These are phyloP conservation scores for Pleurotus citrinopileatus DNA, from an alignment of 768 basidiomycete species.

Conservation along the genomic window DNA sequence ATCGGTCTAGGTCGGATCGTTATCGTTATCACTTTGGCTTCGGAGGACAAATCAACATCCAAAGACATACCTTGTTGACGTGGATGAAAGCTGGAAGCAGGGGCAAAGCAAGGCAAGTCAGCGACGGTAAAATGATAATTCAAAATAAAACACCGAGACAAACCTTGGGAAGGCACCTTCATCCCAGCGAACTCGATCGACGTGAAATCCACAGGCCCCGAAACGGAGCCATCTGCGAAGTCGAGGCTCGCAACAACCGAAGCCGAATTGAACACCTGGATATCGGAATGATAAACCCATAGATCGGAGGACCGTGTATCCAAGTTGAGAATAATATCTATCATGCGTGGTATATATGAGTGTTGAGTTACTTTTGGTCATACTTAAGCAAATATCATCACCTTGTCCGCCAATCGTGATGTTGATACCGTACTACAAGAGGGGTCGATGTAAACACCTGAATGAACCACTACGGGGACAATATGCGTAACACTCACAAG, in stretches of 20 bases:
- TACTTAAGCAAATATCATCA: background rate
- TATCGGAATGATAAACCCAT: background rate
- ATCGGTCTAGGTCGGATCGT: background rate
- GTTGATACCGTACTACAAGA: background rate
- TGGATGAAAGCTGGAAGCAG: background rate
- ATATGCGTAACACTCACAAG: background rate
- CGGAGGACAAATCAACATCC: background rate
- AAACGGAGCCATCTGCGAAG: background rate
- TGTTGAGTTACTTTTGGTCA: background rate
- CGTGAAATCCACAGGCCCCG: background rate
- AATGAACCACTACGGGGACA: background rate
- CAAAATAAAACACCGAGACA: background rate
- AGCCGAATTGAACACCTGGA: background rate
- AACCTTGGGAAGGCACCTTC: background rate
- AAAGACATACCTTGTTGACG: background rate
- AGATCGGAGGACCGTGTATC: background rate
- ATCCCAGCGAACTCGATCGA: background rate
- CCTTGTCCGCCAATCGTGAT: background rate
- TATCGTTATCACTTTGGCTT: background rate
- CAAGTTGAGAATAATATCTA: background rate
- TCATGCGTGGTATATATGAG: background rate
- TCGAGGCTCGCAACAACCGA: background rate
- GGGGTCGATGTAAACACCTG: background rate
- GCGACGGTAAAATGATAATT: background rate
- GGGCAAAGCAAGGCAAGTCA: background rate